Evolutionary conservation across 1,284 basidiomycete genomes (phyloP), one percentile per base, ranked within the genome.

Genomic region (Tilletia walkeri): DNA sequence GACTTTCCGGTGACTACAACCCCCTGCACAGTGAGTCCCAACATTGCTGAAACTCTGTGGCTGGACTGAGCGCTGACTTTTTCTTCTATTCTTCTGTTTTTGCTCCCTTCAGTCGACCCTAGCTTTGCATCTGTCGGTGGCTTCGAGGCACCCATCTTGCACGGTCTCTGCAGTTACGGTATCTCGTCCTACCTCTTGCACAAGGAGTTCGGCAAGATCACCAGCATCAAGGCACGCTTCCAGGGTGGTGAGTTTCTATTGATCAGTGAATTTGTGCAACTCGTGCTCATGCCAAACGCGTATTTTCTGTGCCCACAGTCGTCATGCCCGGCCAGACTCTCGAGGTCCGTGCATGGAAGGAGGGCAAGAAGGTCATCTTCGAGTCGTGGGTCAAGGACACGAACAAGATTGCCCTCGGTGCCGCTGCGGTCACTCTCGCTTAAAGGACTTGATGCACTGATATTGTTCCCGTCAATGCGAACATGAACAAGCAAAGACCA

Each of bases 201-300:
- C 79, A 91, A 95, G 85, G 88, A 90, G 1, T 99, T 89, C 82
- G 95, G 95, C 34, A 84, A 88, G 7, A 95, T 88, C 86, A 89
- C 89, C 80, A 93, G 97, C 84, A 96, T 99, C 87, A 99, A 99
- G 89, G 94, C 94, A 73, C 89, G 95, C 68, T 94, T 95, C 84
- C 88, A 90, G 0, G 92, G 92, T n/a, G 89, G 91, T 5, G 93
- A 53, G 50, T 53, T 83, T 95, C 95, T 4, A 95, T 95, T 10
- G 94, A 99, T 86, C 98, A 95, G 70, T 30, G 24, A 30, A 30
- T 30, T 30, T 30, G 24, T 30, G 24, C 24, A 75, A 81, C 67
- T 76, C 77, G 75, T 78, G 78, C 41, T 45, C 41, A 45, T 14
- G 0, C 9, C 41, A 45, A 45, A 14, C 41, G 41, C n/a, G 75